Evolutionary conservation across 1,284 basidiomycete genomes (phyloP).

Genomic region (Neonothopanus nambi): DNA sequence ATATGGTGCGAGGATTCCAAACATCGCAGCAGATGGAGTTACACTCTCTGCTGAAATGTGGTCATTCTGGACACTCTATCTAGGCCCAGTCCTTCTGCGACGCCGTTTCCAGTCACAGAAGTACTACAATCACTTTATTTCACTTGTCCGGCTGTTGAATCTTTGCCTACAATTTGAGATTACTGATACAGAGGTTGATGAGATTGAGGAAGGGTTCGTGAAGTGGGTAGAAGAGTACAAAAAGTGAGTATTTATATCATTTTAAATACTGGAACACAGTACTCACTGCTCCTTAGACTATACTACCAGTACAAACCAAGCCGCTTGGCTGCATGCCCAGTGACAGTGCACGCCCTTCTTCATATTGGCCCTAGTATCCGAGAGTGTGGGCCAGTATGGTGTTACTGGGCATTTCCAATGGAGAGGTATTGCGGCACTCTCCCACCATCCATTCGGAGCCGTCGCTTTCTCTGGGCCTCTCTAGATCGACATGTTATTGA

Average conservation of each 20-base stretch:
- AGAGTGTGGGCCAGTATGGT: conserved; percentile 39
- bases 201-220: conserved; percentile 33
- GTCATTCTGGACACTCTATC: conserved; percentile 39
- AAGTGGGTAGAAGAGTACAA: conserved; percentile 46
- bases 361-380: conserved; percentile 38
- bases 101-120: conserved; percentile 25
- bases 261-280: background rate
- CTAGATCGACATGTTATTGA: conserved; percentile 27
- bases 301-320: conserved; percentile 38
- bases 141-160: conserved; percentile 38
- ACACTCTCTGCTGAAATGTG: conserved; percentile 31
- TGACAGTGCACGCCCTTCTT: conserved; percentile 42
- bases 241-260: conserved; percentile 27
- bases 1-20: conserved; percentile 37
- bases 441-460: conserved; percentile 25
- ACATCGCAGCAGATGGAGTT: conserved; percentile 33
- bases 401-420: conserved; percentile 45
- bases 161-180: conserved; percentile 43
- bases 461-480: conserved; percentile 29
- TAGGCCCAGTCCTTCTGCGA: conserved; percentile 40
- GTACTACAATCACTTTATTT: conserved; percentile 45
- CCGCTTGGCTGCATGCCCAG: conserved; percentile 34
- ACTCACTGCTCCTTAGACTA: conserved; percentile 24
- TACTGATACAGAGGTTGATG: conserved; percentile 30
- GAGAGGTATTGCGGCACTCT: conserved; percentile 33